Evolutionary conservation across 495 filamentous ascomycete species (phyloP).

Genomic region (Trichoderma erinaceum): DNA sequence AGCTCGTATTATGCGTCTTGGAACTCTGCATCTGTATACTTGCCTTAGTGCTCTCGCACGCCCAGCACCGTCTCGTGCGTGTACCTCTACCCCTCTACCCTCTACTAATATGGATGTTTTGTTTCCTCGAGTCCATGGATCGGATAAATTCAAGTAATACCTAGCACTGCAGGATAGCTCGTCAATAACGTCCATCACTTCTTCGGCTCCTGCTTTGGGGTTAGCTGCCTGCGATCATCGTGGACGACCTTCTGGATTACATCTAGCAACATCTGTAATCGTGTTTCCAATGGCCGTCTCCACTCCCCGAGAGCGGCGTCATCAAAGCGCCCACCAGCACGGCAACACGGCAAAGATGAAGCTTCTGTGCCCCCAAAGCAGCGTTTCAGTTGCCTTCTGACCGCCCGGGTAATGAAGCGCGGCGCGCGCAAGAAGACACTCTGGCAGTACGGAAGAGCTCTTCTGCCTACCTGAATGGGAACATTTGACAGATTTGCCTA

Average conservation of each 20-base stretch:
- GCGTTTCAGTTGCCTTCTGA: not conserved
- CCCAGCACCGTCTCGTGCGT: no score
- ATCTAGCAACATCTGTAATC: not conserved
- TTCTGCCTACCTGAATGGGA: no score
- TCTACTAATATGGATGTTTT: no score
- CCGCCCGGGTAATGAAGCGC: not conserved
- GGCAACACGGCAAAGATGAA: not conserved
- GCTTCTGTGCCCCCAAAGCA: not conserved
- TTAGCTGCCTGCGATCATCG: not conserved
- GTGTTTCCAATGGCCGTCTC: not conserved
- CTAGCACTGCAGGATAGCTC: no score
- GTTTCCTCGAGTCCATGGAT: no score
- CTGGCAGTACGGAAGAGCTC: not conserved
- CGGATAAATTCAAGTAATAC: no score
- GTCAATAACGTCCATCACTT: no score
- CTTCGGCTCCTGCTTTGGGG: no score
- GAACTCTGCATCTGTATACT: not conserved
- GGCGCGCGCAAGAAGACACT: not conserved
- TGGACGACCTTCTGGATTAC: not conserved
- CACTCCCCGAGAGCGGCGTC: conserved; percentile 2
- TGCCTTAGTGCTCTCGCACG: no score
- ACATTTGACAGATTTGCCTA: no score
- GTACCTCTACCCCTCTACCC: no score
- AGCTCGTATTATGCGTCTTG: not conserved
- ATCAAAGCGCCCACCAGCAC: not conserved